phyloP scores from a whole-genome alignment of 768 basidiomycete genomes.

The Termitomyces sp. region DNA sequence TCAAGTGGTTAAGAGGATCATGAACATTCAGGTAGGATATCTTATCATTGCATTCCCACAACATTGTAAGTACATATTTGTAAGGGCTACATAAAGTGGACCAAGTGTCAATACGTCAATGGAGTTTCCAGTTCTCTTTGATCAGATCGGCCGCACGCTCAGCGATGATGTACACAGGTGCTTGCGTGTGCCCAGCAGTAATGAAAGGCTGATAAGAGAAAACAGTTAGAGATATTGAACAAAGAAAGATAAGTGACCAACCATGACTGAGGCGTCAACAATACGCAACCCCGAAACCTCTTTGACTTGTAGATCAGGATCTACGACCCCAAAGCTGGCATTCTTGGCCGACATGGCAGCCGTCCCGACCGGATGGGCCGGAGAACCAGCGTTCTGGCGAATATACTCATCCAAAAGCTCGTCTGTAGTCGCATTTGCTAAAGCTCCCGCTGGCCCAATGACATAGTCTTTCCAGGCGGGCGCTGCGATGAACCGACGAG shows the following conservation, averaged over 20 bases:
- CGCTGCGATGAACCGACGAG: slow-evolving; percentile 6
- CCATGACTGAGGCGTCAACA: slow-evolving; percentile 2
- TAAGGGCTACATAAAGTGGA: not conserved
- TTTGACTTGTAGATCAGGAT: not conserved
- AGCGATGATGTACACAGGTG: slow-evolving; percentile 22
- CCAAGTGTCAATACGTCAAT: not conserved
- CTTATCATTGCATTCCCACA: too few relatives aligned
- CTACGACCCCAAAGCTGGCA: not conserved
- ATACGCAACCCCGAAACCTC: not conserved
- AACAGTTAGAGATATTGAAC: not conserved
- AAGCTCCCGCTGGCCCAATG: slow-evolving; percentile 9
- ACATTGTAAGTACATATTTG: not conserved
- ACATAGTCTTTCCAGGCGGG: slow-evolving; percentile 12
- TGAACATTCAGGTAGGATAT: not conserved
- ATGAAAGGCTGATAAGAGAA: not conserved
- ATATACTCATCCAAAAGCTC: slow-evolving; percentile 9
- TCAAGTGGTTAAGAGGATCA: not conserved
- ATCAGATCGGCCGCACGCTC: slow-evolving; percentile 26
- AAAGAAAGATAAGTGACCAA: not conserved
- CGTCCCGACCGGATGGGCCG: not conserved
- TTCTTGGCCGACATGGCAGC: slow-evolving; percentile 4
- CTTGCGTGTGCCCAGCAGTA: slow-evolving; percentile 23
- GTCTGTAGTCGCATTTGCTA: slow-evolving; percentile 11
- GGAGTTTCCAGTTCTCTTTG: not conserved
- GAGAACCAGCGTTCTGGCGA: slow-evolving; percentile 4